phyloP scores from a whole-genome alignment of 129 eudicot species.

The Scalesia atractyloides region DNA sequence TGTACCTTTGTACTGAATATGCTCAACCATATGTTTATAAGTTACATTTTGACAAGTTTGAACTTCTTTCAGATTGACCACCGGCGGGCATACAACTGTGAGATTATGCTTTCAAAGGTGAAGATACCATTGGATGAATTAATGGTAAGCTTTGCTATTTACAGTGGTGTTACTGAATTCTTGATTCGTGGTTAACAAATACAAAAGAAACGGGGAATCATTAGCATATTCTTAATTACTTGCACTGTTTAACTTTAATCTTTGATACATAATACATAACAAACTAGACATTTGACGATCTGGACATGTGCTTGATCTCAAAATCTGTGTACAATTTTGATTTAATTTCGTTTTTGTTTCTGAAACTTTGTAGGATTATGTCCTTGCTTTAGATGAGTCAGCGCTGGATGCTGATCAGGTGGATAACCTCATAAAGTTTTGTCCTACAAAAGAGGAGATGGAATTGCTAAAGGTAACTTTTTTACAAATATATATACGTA shows the following conservation, averaged over 20 bases:
- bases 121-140: conserved; percentile 87
- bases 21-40: not conserved
- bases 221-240: not conserved
- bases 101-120: conserved; percentile 94
- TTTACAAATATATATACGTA: not conserved
- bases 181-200: not conserved
- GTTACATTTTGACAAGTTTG: not conserved
- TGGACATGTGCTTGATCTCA: conserved; percentile 20
- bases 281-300: conserved; percentile 18
- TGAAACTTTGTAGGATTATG: conserved; percentile 56
- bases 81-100: conserved; percentile 91
- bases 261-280: conserved; percentile 7
- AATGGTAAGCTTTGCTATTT: conserved; percentile 60
- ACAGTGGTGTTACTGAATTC: conserved; percentile 8
- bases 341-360: not conserved
- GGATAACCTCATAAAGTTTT: conserved; percentile 92
- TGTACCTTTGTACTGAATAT: conserved; percentile 4
- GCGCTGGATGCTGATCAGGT: conserved; percentile 94
- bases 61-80: conserved; percentile 70
- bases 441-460: conserved; percentile 96
- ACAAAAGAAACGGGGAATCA: not conserved
- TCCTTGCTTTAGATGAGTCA: conserved; percentile 88
- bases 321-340: not conserved
- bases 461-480: conserved; percentile 71
- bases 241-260: not conserved